Base-by-base conservation (phyloP, 2,329 filamentous ascomycete species). In the Paecilomyces dactylethromorphus region DNA sequence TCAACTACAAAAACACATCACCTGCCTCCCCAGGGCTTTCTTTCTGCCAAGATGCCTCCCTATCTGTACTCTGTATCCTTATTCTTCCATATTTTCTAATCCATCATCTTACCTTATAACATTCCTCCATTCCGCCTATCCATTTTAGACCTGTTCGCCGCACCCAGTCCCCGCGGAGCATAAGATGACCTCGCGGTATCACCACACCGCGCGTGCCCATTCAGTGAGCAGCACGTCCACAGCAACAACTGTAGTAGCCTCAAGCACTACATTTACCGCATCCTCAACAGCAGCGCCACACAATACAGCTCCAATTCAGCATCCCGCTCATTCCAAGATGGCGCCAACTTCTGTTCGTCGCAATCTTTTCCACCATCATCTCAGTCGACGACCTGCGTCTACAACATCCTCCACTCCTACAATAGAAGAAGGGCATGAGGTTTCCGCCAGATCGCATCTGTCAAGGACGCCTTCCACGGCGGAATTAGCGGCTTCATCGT, bases 301-400 rank as follows among this genome's bases (percentile, higher is more conserved):
- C 22, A 10, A 13, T 52, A 2, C 50, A 24, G 50, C 22, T 8
- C 22, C 50, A n/a, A 24, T 24, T 29, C 50, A 24, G 13, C 50
- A 52, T 45, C 15, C 50, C 10, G 50, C 35, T 13, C 13, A 50
- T 12, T 12, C 29, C 54, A 62, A 53, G 13, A 73, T 71, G 67
- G 65, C 66, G 26, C 63, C 67, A n/a, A 67, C 66, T 15, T 75
- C 74, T 21, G 72, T 78, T 53, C 75, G 77, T 56, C 74, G 76
- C 51, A 79, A 76, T 58, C 70, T 79, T 26, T 79, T 79, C 64
- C 74, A 76, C 18, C 71, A 74, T 56, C 75, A 77, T 58, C 71
- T 78, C 50, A 76, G 73, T 62, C 71, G 75, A 56, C 75, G 76
- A 8, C 72, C 76, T n/a, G 71, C 71, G 22, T 69, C 73, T 6